Conservation (phyloP, 768 basidiomycete genomes). For the Phanerochaete carnosa region DNA sequence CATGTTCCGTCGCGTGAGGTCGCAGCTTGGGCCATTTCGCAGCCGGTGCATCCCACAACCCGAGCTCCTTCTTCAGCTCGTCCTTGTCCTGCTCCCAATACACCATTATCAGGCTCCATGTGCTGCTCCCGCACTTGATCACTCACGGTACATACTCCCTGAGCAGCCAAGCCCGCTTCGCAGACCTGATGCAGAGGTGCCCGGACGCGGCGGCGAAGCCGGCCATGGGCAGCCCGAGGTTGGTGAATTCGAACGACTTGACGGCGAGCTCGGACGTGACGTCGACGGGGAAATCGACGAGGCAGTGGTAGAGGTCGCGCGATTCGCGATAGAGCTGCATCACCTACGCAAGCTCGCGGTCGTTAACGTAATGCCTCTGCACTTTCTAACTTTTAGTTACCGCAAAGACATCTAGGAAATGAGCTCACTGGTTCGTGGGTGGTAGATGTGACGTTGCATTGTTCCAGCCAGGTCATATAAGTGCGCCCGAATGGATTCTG, state of each 20-base stretch:
- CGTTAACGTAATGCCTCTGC: conserved; percentile 91
- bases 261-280: conserved; percentile 91
- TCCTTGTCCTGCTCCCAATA: conserved; percentile 92
- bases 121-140: conserved; percentile 71
- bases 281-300: conserved; percentile 84
- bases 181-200: too few relatives aligned
- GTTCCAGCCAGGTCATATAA: conserved; percentile 87
- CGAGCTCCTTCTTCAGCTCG: conserved; percentile 83
- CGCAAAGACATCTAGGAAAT: not conserved
- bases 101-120: conserved; percentile 78
- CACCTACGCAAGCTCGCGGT: conserved; percentile 95
- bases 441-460: conserved; percentile 88
- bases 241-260: conserved; percentile 92
- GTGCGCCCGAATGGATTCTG: too few relatives aligned
- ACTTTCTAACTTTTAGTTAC: not conserved
- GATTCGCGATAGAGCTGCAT: conserved; percentile 98
- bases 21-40: too few relatives aligned
- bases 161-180: too few relatives aligned
- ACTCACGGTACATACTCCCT: conserved; percentile 93
- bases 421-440: too few relatives aligned
- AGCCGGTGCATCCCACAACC: too few relatives aligned
- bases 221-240: conserved; percentile 87
- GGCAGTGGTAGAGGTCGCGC: conserved; percentile 95
- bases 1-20: too few relatives aligned
- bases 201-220: conserved; percentile 77